These are phyloP conservation scores for Verticillium isaacii DNA, from an alignment of 2,329 filamentous ascomycete genomes.

Conservation along the genomic window DNA sequence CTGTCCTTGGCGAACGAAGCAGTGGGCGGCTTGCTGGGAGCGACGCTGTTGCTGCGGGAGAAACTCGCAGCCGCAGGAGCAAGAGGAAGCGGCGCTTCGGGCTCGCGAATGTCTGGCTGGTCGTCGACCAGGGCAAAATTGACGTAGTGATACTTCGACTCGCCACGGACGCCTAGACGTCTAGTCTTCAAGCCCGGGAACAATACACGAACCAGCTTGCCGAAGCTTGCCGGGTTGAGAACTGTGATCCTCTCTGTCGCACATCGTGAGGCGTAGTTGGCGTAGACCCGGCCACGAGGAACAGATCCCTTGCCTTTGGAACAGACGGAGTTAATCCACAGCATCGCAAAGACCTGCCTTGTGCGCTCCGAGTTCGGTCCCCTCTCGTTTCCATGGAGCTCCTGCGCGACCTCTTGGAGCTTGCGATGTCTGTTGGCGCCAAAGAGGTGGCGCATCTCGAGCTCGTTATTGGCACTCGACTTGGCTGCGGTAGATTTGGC, in stretches of 20 bases:
- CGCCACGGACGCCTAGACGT: constrained; percentile 84
- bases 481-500: constrained; percentile 55
- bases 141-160: constrained; percentile 97
- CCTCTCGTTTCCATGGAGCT: constrained; percentile 74
- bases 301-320: constrained; percentile 77
- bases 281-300: constrained; percentile 87
- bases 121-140: constrained; percentile 60
- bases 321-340: constrained; percentile 75
- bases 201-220: constrained; percentile 92
- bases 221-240: constrained; percentile 94
- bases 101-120: constrained; percentile 40
- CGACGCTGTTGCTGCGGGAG: constrained; percentile 46
- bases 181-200: constrained; percentile 94
- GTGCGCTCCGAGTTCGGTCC: constrained; percentile 78
- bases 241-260: constrained; percentile 92
- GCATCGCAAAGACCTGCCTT: constrained; percentile 83
- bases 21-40: constrained; percentile 6
- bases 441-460: constrained; percentile 74
- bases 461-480: constrained; percentile 73
- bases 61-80: constrained; percentile 46
- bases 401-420: constrained; percentile 67
- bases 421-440: constrained; percentile 62
- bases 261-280: constrained; percentile 89
- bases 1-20: constrained; percentile 17
- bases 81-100: constrained; percentile 39